Conservation (phyloP, 805 yeast genomes). For the Lachancea lanzarotensis region DNA sequence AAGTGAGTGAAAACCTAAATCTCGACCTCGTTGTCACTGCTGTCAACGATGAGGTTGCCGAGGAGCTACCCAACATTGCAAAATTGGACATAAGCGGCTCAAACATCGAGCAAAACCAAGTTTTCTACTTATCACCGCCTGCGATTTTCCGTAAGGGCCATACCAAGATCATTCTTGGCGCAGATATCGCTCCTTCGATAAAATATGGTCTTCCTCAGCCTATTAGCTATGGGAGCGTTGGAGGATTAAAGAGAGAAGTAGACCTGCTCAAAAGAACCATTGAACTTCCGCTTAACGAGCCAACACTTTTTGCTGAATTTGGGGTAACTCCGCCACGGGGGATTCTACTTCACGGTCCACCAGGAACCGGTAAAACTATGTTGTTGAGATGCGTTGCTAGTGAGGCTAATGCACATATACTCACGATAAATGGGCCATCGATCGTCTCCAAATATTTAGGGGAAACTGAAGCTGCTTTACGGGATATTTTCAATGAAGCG, state of each 20-base stretch:
- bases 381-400: slow-evolving; percentile 74
- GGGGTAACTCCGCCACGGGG: slow-evolving; percentile 94
- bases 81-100: slow-evolving; percentile 26
- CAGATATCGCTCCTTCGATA: slow-evolving; percentile 24
- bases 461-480: slow-evolving; percentile 82
- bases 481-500: slow-evolving; percentile 82
- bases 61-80: slow-evolving; percentile 36
- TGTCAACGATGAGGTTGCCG: slow-evolving; percentile 29
- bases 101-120: slow-evolving; percentile 8
- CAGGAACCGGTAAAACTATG: slow-evolving; percentile 96
- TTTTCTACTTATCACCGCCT: slow-evolving; percentile 40
- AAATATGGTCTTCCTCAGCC: slow-evolving; percentile 42
- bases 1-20: slow-evolving; percentile 10
- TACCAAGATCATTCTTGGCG: slow-evolving; percentile 24
- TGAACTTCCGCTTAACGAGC: slow-evolving; percentile 73
- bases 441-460: slow-evolving; percentile 91
- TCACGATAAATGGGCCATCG: slow-evolving; percentile 84
- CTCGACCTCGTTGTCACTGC: slow-evolving; percentile 20
- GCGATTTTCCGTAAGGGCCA: slow-evolving; percentile 38
- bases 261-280: slow-evolving; percentile 56
- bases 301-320: slow-evolving; percentile 70
- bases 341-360: slow-evolving; percentile 88
- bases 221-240: slow-evolving; percentile 50
- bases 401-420: slow-evolving; percentile 73
- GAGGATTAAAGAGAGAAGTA: slow-evolving; percentile 70